Evolutionary conservation across 2,329 filamentous ascomycete species (phyloP).

Genomic region (Neofusicoccum ribis): DNA sequence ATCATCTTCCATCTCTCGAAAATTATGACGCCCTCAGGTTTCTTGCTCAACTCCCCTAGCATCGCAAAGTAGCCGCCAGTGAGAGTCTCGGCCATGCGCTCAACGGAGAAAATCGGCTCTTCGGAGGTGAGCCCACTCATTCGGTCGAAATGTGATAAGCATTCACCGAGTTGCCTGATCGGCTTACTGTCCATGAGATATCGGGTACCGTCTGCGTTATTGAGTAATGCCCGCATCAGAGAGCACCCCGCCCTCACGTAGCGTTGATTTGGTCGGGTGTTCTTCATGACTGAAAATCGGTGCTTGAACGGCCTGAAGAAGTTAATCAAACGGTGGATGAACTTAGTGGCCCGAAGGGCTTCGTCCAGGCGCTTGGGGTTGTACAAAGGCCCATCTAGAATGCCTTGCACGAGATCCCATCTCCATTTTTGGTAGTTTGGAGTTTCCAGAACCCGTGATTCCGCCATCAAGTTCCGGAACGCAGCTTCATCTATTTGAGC

Average conservation of each 20-base stretch:
- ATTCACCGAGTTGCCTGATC: constrained; percentile 90
- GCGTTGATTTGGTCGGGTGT: constrained; percentile 88
- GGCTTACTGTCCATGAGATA: constrained; percentile 92
- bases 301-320: constrained; percentile 98
- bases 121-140: constrained; percentile 73
- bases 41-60: constrained; percentile 81
- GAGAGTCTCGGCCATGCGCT: constrained; percentile 81
- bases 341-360: constrained; percentile 91
- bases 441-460: constrained; percentile 83
- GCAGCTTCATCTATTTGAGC: constrained; percentile 64
- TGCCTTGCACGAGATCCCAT: constrained; percentile 87
- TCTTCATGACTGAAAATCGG: constrained; percentile 86
- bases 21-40: constrained; percentile 80
- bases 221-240: constrained; percentile 80
- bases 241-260: constrained; percentile 90
- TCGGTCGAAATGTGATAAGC: constrained; percentile 89
- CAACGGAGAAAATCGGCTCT: constrained; percentile 83
- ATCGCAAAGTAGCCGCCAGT: constrained; percentile 94
- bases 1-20: constrained; percentile 97
- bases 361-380: constrained; percentile 92
- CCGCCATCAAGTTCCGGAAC: constrained; percentile 65
- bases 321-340: constrained; percentile 89
- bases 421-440: constrained; percentile 96
- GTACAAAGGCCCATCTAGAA: constrained; percentile 89
- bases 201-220: constrained; percentile 79